phyloP scores from a whole-genome alignment of 2,329 filamentous ascomycete species.

The Chaetomiaceae sp. region DNA sequence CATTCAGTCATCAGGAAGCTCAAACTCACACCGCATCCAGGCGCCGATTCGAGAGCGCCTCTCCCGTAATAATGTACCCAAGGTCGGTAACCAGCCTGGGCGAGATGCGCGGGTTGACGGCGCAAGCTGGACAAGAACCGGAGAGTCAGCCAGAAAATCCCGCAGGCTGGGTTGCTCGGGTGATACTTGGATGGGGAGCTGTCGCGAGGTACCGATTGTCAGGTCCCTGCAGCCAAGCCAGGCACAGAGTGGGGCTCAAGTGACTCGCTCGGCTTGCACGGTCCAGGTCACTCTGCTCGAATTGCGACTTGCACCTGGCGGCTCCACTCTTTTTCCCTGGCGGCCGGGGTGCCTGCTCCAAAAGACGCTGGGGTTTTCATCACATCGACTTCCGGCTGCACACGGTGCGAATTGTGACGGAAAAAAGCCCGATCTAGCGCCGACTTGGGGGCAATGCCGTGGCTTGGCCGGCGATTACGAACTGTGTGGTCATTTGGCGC shows the following conservation, averaged over 20 bases:
- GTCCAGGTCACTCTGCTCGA: slow-evolving; percentile 28
- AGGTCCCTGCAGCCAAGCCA: slow-evolving; percentile 21
- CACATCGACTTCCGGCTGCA: slow-evolving; percentile 6
- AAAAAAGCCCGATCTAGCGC: slow-evolving; percentile 19
- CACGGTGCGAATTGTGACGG: slow-evolving; percentile 23
- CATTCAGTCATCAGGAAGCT: background rate
- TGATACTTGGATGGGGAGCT: slow-evolving; percentile 25
- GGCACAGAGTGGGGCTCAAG: slow-evolving; percentile 18
- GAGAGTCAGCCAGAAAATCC: slow-evolving; percentile 28
- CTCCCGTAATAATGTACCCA: background rate
- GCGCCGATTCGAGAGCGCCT: background rate
- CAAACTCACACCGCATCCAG: slow-evolving; percentile 2
- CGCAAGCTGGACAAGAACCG: slow-evolving; percentile 6
- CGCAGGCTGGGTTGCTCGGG: slow-evolving; percentile 22
- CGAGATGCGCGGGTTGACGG: slow-evolving; percentile 9
- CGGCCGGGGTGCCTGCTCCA: slow-evolving; percentile 16
- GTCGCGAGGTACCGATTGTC: slow-evolving; percentile 27
- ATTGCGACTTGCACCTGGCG: slow-evolving; percentile 26
- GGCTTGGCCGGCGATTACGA: background rate
- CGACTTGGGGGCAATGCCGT: slow-evolving; percentile 2
- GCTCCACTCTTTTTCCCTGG: slow-evolving; percentile 14
- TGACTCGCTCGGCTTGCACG: slow-evolving; percentile 29
- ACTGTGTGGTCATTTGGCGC: background rate
- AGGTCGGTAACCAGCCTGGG: slow-evolving; percentile 10
- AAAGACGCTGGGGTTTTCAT: slow-evolving; percentile 15